phyloP scores from a whole-genome alignment of 768 basidiomycete species.

The Pilatotrama ljubarskyi region DNA sequence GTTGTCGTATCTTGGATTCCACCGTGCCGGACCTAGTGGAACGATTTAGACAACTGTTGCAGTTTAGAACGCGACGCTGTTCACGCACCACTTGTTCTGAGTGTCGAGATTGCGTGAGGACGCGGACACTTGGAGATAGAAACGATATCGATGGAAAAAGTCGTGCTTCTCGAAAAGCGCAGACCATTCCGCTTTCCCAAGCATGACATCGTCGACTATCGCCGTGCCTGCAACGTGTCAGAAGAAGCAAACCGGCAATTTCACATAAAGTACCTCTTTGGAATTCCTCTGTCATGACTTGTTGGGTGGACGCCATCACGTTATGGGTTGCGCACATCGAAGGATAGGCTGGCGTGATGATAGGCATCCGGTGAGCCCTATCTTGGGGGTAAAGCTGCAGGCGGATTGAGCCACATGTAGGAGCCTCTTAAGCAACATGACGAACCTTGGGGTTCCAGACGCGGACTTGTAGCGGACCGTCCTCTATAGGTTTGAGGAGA shows the following conservation, averaged over 20 bases:
- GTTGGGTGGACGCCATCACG: constrained; percentile 91
- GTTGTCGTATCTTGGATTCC: constrained; percentile 91
- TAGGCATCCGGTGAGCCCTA: constrained; percentile 95
- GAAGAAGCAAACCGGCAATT: background rate
- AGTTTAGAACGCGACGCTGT: constrained; percentile 24
- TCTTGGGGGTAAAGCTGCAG: constrained; percentile 85
- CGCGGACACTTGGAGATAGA: constrained; percentile 94
- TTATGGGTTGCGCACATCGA: constrained; percentile 99
- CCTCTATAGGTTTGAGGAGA: constrained; percentile 93
- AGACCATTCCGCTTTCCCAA: constrained; percentile 82
- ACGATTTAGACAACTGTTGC: background rate
- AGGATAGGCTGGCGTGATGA: constrained; percentile 98
- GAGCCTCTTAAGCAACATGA: too few relatives aligned
- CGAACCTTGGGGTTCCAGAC: constrained; percentile 96
- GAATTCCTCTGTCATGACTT: constrained; percentile 95
- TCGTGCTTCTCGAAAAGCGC: constrained; percentile 93
- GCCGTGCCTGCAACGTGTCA: constrained; percentile 66
- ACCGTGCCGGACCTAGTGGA: constrained; percentile 83
- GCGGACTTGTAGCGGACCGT: constrained; percentile 87
- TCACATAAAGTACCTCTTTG: constrained; percentile 63
- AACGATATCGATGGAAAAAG: constrained; percentile 95
- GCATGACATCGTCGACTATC: constrained; percentile 90
- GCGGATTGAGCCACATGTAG: background rate
- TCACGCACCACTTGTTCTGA: constrained; percentile 84
- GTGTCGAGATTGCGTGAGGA: constrained; percentile 78